A percentile compares a stretch with the other conserved stretches of the same genome.
phyloP scores from a whole-genome alignment of 2,329 filamentous ascomycete genomes.

The Cladosporium colombiae region DNA sequence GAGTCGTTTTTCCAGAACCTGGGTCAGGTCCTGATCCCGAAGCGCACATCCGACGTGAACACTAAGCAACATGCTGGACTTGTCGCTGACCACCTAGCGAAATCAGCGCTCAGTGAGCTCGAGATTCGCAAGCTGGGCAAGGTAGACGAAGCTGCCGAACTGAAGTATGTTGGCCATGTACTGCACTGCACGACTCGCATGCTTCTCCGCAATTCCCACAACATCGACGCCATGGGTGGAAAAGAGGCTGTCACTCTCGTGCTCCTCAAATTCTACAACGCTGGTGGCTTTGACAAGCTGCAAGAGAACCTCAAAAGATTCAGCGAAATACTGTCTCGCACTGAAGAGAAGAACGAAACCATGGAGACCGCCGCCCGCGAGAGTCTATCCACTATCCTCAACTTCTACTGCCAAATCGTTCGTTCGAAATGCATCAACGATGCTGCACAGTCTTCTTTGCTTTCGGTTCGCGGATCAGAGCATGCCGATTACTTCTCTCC shows the following conservation, averaged over 20 bases:
- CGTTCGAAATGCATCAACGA: slow-evolving; percentile 80
- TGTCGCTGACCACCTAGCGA: slow-evolving; percentile 69
- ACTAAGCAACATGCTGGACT: slow-evolving; percentile 61
- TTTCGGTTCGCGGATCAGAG: slow-evolving; percentile 45
- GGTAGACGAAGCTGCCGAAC: slow-evolving; percentile 27
- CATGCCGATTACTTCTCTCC: slow-evolving; percentile 64
- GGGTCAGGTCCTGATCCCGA: slow-evolving; percentile 76
- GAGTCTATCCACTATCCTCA: slow-evolving; percentile 76
- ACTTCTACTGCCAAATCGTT: slow-evolving; percentile 74
- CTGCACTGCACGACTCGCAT: slow-evolving; percentile 29
- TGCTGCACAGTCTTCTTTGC: slow-evolving; percentile 63
- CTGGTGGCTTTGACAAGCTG: slow-evolving; percentile 72
- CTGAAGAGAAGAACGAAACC: slow-evolving; percentile 42
- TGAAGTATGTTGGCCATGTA: slow-evolving; percentile 29
- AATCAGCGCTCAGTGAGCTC: slow-evolving; percentile 38
- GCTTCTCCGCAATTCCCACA: slow-evolving; percentile 30
- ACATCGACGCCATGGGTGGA: slow-evolving; percentile 29
- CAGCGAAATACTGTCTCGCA: slow-evolving; percentile 34
- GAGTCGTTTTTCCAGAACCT: slow-evolving; percentile 83
- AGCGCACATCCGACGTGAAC: slow-evolving; percentile 65
- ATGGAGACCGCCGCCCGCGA: slow-evolving; percentile 24
- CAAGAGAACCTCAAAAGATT: slow-evolving; percentile 51
- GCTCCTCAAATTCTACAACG: slow-evolving; percentile 81
- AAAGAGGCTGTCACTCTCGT: slow-evolving; percentile 64
- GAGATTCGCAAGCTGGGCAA: slow-evolving; percentile 28